These are phyloP conservation scores for Sarocladiaceae sp. DNA, from an alignment of 2,329 filamentous ascomycete genomes.

Conservation along the genomic window DNA sequence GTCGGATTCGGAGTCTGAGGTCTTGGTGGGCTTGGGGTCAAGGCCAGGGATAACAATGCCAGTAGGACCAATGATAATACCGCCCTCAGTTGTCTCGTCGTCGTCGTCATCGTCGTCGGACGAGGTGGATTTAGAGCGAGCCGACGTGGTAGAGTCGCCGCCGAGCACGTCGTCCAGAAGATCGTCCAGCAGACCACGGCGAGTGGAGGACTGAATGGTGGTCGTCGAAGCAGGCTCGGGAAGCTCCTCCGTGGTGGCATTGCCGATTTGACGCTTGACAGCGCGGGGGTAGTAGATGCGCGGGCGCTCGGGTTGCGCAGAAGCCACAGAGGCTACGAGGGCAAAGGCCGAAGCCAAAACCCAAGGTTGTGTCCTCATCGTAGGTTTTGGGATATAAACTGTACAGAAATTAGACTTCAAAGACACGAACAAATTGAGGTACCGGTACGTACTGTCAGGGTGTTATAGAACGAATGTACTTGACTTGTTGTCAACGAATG, in stretches of 20 bases:
- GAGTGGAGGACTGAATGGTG: constrained; percentile 12
- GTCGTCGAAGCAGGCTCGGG: constrained; percentile 15
- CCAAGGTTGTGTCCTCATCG: constrained; percentile 31
- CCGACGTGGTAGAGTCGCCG: not conserved
- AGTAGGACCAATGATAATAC: constrained; percentile 23
- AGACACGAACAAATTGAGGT: no score
- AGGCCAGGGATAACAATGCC: constrained; percentile 19
- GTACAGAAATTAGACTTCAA: not conserved
- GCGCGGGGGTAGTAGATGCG: constrained; percentile 55
- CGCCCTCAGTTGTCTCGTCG: constrained; percentile 14
- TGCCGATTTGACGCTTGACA: constrained; percentile 47
- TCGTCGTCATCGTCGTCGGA: constrained; percentile 14
- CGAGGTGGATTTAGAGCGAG: not conserved
- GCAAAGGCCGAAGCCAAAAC: constrained; percentile 46
- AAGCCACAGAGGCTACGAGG: constrained; percentile 40
- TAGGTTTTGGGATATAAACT: constrained; percentile 10
- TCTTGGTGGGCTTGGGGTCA: not conserved
- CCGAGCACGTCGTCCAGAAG: constrained; percentile 21
- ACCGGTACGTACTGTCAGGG: constrained; percentile 42
- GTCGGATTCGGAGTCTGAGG: not conserved
- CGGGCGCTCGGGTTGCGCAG: constrained; percentile 38
- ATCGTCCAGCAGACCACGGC: constrained; percentile 17
- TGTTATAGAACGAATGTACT: constrained; percentile 53
- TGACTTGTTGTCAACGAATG: constrained; percentile 54
- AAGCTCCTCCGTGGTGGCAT: constrained; percentile 27